Evolutionary conservation across 306 rosid genomes (phyloP).

Genomic region (Prunus persica): DNA sequence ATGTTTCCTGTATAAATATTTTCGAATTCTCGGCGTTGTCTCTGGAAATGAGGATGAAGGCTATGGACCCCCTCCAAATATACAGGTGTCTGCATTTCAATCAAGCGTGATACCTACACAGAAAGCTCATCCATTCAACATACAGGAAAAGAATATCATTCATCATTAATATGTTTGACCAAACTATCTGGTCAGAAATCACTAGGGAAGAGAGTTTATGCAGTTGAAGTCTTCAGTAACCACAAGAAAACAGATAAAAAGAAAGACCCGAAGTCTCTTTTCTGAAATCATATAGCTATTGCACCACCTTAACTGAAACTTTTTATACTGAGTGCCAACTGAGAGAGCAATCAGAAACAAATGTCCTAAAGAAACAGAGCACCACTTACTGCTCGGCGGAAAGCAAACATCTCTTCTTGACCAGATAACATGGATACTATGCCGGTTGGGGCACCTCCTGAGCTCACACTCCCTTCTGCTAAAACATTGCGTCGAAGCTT

Average conservation of each 20-base stretch:
- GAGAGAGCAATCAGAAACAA: not conserved
- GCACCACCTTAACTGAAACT: not conserved
- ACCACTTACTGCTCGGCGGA: slow-evolving; percentile 84
- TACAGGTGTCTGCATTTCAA: slow-evolving; percentile 88
- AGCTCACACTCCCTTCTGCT: slow-evolving; percentile 69
- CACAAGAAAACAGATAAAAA: not conserved
- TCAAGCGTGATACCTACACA: slow-evolving; percentile 77
- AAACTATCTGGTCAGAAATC: not conserved
- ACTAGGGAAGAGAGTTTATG: not conserved
- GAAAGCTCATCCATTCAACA: slow-evolving; percentile 18
- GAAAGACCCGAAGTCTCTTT: not conserved
- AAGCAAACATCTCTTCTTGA: slow-evolving; percentile 95
- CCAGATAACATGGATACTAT: slow-evolving; percentile 80
- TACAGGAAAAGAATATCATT: not conserved
- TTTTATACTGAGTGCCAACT: not conserved
- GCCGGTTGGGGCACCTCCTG: slow-evolving; percentile 65
- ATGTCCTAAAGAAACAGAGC: slow-evolving; percentile 3
- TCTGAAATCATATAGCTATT: not conserved
- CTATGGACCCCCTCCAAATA: slow-evolving; percentile 65
- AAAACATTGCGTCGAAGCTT: slow-evolving; percentile 82
- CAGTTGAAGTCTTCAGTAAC: too few species aligned
- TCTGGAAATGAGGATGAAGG: slow-evolving; percentile 77
- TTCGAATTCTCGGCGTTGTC: slow-evolving; percentile 34
- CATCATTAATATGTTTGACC: not conserved
- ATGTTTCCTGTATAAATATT: not conserved